These are phyloP conservation scores for Fusarium equiseti DNA, from an alignment of 2,329 filamentous ascomycete genomes.

Conservation along the genomic window DNA sequence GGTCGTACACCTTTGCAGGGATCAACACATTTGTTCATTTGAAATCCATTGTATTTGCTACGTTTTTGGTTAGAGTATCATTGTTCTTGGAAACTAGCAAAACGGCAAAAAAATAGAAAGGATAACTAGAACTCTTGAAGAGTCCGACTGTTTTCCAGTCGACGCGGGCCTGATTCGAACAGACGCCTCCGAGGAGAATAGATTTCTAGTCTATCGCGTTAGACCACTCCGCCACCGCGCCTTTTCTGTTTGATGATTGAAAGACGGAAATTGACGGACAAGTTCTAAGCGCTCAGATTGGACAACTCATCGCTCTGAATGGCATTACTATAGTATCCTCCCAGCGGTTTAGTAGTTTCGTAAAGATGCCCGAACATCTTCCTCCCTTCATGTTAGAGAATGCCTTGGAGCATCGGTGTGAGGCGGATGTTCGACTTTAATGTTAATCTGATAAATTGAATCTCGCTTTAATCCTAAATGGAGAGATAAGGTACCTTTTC, in stretches of 20 bases:
- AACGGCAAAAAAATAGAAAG: slow-evolving; percentile 8
- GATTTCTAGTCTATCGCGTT: slow-evolving; percentile 53
- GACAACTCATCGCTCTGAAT: neutral
- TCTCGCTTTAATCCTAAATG: neutral
- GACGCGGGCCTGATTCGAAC: slow-evolving; percentile 53
- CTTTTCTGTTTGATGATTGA: slow-evolving; percentile 6
- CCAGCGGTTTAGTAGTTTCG: neutral
- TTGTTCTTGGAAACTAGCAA: neutral
- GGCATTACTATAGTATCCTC: neutral
- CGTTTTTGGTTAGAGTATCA: neutral
- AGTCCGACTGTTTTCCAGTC: neutral
- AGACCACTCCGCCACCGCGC: slow-evolving; percentile 51
- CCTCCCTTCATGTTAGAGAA: neutral
- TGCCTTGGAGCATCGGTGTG: neutral
- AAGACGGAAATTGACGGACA: neutral
- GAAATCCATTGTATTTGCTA: neutral
- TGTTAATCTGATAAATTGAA: neutral
- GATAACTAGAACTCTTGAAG: neutral
- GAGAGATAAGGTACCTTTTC: neutral
- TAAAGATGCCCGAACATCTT: neutral
- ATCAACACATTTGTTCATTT: neutral
- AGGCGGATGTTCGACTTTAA: neutral
- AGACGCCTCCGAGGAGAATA: slow-evolving; percentile 51
- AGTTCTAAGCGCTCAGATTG: fast-evolving
- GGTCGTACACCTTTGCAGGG: neutral